phyloP scores from a whole-genome alignment of 2,329 filamentous ascomycete genomes.

The Pseudopyricularia cyperi region DNA sequence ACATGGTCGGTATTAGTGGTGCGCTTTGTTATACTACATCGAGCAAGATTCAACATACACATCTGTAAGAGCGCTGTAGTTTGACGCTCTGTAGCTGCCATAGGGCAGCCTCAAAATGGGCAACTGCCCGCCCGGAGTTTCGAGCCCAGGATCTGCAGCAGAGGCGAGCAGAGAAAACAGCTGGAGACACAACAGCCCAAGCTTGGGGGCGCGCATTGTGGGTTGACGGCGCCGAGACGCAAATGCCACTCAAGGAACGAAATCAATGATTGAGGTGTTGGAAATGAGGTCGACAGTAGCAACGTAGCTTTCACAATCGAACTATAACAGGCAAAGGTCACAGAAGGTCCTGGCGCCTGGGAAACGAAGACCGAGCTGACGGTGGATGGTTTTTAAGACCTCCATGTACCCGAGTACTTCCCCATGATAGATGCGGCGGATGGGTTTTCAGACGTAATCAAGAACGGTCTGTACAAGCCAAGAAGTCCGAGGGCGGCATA shows the following conservation, averaged over 20 bases:
- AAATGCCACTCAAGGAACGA: not conserved
- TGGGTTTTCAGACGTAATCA: too few relatives aligned
- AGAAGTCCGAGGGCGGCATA: too few relatives aligned
- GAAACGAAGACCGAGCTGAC: too few relatives aligned
- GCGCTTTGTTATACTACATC: not conserved
- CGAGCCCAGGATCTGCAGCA: not conserved
- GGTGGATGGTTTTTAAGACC: too few relatives aligned
- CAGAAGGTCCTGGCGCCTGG: too few relatives aligned
- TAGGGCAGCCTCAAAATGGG: slow-evolving; percentile 13
- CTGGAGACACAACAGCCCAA: not conserved
- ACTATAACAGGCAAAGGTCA: too few relatives aligned
- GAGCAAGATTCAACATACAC: slow-evolving; percentile 7
- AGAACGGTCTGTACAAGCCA: too few relatives aligned
- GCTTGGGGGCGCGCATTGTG: not conserved
- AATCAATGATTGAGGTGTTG: too few relatives aligned
- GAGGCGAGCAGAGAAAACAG: not conserved
- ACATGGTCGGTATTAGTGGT: not conserved
- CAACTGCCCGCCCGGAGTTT: slow-evolving; percentile 1
- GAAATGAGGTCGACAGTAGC: too few relatives aligned
- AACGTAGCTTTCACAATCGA: too few relatives aligned
- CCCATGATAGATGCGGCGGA: too few relatives aligned
- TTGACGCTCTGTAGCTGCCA: slow-evolving; percentile 11
- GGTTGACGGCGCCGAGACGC: not conserved
- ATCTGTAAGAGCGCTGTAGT: slow-evolving; percentile 9
- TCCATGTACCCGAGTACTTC: too few relatives aligned